Conservation (phyloP, 2,329 filamentous ascomycete genomes). For the Epichloe bromicola region DNA sequence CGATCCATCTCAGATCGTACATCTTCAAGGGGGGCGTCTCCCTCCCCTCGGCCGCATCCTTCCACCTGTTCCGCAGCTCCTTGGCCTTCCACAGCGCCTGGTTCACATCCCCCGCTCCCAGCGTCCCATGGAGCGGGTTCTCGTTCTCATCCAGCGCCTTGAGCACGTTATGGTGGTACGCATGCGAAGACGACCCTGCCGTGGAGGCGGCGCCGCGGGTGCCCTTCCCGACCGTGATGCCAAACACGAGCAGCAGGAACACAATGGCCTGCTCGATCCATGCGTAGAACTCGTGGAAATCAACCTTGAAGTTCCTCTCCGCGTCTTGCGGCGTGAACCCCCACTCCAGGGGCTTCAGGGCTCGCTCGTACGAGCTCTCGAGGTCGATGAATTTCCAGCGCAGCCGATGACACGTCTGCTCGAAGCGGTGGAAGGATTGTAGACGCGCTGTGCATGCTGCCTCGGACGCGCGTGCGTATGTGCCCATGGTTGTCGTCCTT, state of each 20-base stretch:
- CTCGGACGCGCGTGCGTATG: not conserved
- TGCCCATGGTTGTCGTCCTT: not conserved
- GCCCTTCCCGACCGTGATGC: conserved; percentile 33
- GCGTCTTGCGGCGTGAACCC: conserved; percentile 30
- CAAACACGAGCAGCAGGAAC: conserved; percentile 51
- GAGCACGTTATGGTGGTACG: conserved; percentile 59
- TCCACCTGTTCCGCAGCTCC: conserved; percentile 60
- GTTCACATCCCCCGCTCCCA: conserved; percentile 41
- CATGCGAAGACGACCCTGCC: conserved; percentile 24
- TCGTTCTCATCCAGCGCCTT: conserved; percentile 41
- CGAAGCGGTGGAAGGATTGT: conserved; percentile 42
- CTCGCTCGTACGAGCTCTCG: conserved; percentile 40
- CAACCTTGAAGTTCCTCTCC: conserved; percentile 62
- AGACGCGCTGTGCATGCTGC: conserved; percentile 1
- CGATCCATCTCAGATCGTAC: conserved; percentile 49
- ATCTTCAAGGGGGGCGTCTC: conserved; percentile 34
- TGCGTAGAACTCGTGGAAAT: conserved; percentile 67
- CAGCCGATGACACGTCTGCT: conserved; percentile 46
- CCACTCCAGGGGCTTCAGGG: conserved; percentile 24
- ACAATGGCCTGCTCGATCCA: conserved; percentile 59
- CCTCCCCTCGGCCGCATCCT: conserved; percentile 43
- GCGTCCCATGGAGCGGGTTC: conserved; percentile 41
- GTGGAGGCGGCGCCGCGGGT: not conserved
- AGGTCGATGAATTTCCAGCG: conserved; percentile 52
- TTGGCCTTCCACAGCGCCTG: conserved; percentile 52